A percentile compares a stretch with the other conserved stretches of the same genome.
Conservation (phyloP, 257 asterid genomes). For the Nicotiana attenuata region DNA sequence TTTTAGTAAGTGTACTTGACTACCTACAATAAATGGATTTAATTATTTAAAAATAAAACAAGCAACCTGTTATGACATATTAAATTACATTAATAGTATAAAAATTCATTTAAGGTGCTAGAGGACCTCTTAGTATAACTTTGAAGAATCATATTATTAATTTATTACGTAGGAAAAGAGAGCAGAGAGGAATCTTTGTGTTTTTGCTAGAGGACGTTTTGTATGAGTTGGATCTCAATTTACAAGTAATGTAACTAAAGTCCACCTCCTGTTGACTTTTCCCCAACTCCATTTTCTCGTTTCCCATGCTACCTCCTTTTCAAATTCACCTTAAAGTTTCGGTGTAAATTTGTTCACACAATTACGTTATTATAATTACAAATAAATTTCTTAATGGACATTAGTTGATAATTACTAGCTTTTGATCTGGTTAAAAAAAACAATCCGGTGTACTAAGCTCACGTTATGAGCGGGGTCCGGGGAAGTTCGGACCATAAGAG, state of each 20-base stretch:
- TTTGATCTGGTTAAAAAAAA: neutral
- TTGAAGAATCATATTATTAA: neutral
- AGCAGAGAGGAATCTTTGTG: conserved; percentile 45
- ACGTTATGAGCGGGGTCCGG: too few species aligned
- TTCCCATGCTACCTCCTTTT: conserved; percentile 12
- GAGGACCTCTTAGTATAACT: neutral
- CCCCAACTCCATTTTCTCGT: conserved; percentile 5
- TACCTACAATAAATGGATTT: too few species aligned
- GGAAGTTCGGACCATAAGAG: too few species aligned
- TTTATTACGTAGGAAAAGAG: conserved; percentile 10
- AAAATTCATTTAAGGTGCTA: neutral
- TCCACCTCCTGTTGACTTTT: conserved; percentile 37
- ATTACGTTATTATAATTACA: too few species aligned
- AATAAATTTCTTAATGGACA: too few species aligned
- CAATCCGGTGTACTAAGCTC: too few species aligned
- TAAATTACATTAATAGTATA: neutral
- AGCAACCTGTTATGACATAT: neutral
- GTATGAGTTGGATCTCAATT: conserved; percentile 42
- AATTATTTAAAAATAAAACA: neutral
- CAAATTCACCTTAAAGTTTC: neutral
- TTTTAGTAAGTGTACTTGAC: too few species aligned
- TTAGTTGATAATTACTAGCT: too few species aligned
- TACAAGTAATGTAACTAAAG: conserved; percentile 35
- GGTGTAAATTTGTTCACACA: too few species aligned
- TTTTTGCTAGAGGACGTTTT: conserved; percentile 30